phyloP scores from a whole-genome alignment of 2,329 filamentous ascomycete species.

The Fusarium sp. region DNA sequence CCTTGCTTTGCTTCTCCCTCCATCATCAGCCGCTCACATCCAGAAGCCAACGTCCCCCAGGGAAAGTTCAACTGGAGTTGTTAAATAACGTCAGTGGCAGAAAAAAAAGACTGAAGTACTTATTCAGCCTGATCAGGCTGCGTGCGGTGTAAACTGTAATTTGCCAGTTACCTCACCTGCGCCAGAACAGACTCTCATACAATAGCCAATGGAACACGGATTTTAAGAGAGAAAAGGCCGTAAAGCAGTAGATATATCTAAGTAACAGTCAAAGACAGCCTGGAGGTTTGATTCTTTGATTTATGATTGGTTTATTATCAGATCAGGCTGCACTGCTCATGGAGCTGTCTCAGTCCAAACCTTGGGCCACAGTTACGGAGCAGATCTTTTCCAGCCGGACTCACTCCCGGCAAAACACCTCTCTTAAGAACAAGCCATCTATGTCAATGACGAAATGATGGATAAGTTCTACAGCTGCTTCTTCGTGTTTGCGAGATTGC shows the following conservation, averaged over 20 bases:
- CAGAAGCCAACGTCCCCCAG: not conserved
- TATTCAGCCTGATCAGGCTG: not conserved
- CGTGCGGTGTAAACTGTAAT: not conserved
- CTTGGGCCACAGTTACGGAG: not conserved
- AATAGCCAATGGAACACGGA: not conserved
- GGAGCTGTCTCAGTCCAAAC: not conserved
- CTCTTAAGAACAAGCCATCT: not conserved
- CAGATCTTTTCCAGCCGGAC: not conserved
- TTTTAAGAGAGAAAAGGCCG: not conserved
- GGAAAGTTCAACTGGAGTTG: not conserved
- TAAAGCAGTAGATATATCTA: not conserved
- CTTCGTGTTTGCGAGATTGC: not conserved
- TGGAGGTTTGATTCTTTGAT: not conserved
- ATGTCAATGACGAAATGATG: too few species aligned
- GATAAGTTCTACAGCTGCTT: too few species aligned
- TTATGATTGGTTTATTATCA: not conserved
- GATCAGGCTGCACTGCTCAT: not conserved
- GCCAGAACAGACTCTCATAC: not conserved
- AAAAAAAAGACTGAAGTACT: not conserved
- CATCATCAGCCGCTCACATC: not conserved
- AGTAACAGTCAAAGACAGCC: not conserved
- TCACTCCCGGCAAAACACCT: accelerated
- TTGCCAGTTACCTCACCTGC: not conserved
- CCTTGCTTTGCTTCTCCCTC: not conserved
- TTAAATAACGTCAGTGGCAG: not conserved